Percentiles rank a stretch among this genome's conserved stretches.
These are phyloP conservation scores for Neonectria punicea DNA, from an alignment of 2,329 filamentous ascomycete species.

Conservation along the genomic window DNA sequence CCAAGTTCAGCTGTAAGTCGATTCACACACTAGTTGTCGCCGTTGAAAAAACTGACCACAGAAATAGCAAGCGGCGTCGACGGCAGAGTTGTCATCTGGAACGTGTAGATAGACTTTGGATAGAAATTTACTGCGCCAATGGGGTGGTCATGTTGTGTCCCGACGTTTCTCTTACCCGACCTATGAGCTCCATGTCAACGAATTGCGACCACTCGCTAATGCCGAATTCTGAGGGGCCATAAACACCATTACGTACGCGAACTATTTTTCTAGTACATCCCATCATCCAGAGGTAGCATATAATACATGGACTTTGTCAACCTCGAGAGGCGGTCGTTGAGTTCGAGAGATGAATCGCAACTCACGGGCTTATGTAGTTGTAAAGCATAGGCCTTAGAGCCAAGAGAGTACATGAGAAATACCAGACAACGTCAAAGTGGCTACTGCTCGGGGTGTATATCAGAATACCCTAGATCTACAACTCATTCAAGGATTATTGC, in stretches of 20 bases:
- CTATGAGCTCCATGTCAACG: background rate
- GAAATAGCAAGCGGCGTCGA: conserved; percentile 80
- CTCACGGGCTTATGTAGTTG: background rate
- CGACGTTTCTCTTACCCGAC: background rate
- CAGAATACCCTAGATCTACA: background rate
- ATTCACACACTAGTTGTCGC: background rate
- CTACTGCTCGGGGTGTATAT: no score
- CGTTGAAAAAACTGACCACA: conserved; percentile 44
- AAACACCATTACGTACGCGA: no score
- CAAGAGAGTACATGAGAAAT: background rate
- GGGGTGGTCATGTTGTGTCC: background rate
- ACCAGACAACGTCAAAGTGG: no score
- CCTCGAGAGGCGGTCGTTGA: background rate
- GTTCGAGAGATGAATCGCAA: background rate
- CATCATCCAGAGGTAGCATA: background rate
- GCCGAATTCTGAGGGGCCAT: background rate
- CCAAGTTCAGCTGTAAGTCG: conserved; percentile 87
- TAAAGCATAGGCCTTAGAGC: background rate
- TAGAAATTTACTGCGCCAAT: conserved; percentile 10
- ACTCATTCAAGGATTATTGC: background rate
- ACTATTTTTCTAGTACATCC: no score
- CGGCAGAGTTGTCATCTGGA: conserved; percentile 84
- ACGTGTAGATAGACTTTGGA: conserved; percentile 57
- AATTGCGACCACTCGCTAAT: background rate
- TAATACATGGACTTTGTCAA: background rate